phyloP scores from a whole-genome alignment of 768 basidiomycete genomes.

The Hysterangium stoloniferum region DNA sequence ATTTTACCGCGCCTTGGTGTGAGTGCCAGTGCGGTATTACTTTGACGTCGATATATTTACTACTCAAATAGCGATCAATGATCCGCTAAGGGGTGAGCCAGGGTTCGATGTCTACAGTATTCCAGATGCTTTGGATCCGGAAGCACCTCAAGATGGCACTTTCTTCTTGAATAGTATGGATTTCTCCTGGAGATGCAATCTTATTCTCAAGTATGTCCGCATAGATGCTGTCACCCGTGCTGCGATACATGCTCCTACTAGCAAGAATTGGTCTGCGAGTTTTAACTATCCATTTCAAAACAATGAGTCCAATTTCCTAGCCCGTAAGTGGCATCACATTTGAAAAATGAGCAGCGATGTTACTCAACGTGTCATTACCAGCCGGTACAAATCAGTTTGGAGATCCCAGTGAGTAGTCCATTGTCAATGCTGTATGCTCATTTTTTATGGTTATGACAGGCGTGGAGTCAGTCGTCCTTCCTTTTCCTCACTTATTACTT shows the following conservation, averaged over 20 bases:
- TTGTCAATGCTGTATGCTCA: neutral
- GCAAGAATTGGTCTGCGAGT: slow-evolving; percentile 34
- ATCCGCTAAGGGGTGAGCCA: neutral
- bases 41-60: neutral
- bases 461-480: slow-evolving; percentile 24
- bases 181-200: neutral
- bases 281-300: slow-evolving; percentile 31
- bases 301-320: slow-evolving; percentile 15
- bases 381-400: slow-evolving; percentile 11
- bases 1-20: slow-evolving; percentile 61
- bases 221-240: slow-evolving; percentile 29
- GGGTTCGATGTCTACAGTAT: slow-evolving; percentile 14
- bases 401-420: slow-evolving; percentile 27
- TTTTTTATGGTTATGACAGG: slow-evolving; percentile 18
- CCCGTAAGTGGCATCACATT: too few species aligned
- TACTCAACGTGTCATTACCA: neutral
- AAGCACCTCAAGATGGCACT: slow-evolving; percentile 39
- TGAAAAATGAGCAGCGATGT: too few species aligned
- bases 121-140: slow-evolving; percentile 44
- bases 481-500: neutral
- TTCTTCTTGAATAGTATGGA: slow-evolving; percentile 56
- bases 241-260: slow-evolving; percentile 64
- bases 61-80: neutral
- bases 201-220: neutral
- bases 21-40: slow-evolving; percentile 10